A percentile compares a stretch with the other conserved stretches of the same genome.
Evolutionary conservation across 345 rosid species (phyloP).

Genomic region (Zanthoxylum bungeanum): DNA sequence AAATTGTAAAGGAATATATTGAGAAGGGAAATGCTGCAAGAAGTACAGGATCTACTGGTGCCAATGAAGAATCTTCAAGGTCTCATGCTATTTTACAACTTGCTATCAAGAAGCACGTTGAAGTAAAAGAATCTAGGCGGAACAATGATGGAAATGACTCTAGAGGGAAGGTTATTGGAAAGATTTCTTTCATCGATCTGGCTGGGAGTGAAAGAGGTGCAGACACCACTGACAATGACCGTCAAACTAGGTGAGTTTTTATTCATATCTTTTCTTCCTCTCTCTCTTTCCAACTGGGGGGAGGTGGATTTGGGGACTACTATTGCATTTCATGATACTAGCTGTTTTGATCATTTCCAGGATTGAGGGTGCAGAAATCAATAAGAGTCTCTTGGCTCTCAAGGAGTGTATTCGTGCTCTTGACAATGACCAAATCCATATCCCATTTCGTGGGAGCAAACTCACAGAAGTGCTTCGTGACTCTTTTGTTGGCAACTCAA

Average conservation of each 20-base stretch:
- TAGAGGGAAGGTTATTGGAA: slow-evolving; percentile 83
- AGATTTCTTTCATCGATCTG: slow-evolving; percentile 97
- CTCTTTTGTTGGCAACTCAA: slow-evolving; percentile 93
- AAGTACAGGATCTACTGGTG: slow-evolving; percentile 97
- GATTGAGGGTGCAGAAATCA: slow-evolving; percentile 95
- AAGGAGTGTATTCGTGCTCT: slow-evolving; percentile 97
- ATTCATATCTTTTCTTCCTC: neutral
- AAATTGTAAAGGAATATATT: slow-evolving; percentile 88
- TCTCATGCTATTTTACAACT: slow-evolving; percentile 99
- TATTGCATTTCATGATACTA: slow-evolving; percentile 1
- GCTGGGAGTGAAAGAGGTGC: slow-evolving; percentile 99
- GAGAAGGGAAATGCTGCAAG: slow-evolving; percentile 93
- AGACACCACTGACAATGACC: slow-evolving; percentile 95
- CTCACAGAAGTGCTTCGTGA: slow-evolving; percentile 97
- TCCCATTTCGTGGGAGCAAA: slow-evolving; percentile 95
- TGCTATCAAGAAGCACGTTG: slow-evolving; percentile 80
- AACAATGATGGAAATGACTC: slow-evolving; percentile 74
- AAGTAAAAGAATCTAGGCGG: slow-evolving; percentile 78
- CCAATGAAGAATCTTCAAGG: slow-evolving; percentile 98
- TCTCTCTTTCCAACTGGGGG: neutral
- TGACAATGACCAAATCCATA: slow-evolving; percentile 94
- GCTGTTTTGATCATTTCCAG: slow-evolving; percentile 32
- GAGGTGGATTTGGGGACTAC: neutral
- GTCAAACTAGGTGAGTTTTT: slow-evolving; percentile 79
- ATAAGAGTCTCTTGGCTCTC: slow-evolving; percentile 94